Evolutionary conservation across 352 stramenopile genomes (phyloP), one percentile per base, ranked within the genome.

Genomic region (Globisporangium irregulare): DNA sequence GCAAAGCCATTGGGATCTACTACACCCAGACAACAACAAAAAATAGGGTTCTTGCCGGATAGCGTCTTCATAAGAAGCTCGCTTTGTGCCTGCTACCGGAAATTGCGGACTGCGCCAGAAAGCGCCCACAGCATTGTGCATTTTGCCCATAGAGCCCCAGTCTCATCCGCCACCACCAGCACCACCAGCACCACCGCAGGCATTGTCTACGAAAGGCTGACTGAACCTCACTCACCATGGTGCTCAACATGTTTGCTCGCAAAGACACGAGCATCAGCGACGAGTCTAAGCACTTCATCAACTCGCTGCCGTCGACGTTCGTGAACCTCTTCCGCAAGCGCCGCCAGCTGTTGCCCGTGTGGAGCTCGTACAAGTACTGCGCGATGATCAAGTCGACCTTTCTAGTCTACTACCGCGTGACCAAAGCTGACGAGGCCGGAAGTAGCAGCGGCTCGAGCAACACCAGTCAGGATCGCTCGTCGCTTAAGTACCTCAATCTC

Each of bases 331-430:
- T 94, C 62, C 86, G 87, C 72, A 96, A 96, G 77, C 86, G 84
- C 29, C 77, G 88, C 14, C 87, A 93, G 55, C 48, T 96, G 10
- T 68, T 94, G 41, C 88, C 85, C 1, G 84, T 94, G 3, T 96
- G 88, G 88, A 90, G 81, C 72, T 92, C 85, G 36, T 71, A 90
- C 71, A 93, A 91, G 74, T 96, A 96, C 75, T 94, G 87, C 74
- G 70, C 80, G 59, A 85, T 93, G 85, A 93, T 96, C 79, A 96
- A 96, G 73, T 92, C 88, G 62, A 92, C 80, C 51, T 96, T 76
- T 68, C 68, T 96, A 50, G 75, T 96, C 22, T 96, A 93, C 76
- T 92, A 92, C 69, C 88, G 88, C 71, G 84, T 84, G 24, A 82
- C 73, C 20, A 91, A 88, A 53, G 41, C 72, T 1, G 83, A 91